Base-by-base conservation (phyloP, 2,329 filamentous ascomycete species). In the Zasmidium cellare region DNA sequence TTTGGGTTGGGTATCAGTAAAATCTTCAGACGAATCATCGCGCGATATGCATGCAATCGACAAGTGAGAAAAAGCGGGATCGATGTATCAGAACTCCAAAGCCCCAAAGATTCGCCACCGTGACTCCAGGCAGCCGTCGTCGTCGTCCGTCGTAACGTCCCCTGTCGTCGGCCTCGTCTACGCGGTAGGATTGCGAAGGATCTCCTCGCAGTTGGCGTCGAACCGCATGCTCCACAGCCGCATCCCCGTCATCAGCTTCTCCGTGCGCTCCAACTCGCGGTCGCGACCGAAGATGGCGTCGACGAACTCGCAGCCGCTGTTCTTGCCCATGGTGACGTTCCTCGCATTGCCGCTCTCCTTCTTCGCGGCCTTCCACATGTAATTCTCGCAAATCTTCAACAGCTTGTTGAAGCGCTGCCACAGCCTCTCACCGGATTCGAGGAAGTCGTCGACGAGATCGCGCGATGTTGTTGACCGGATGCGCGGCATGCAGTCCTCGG, bases 241-340 rank as follows among this genome's bases (percentile, higher is more conserved):
- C 71, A 96, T 87, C 63, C 86, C 87, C 65, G 90, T 87, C 91
- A 97, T 97, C 76, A 97, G 86, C 76, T 89, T 90, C 80, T 97
- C 91, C 1, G 93, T 97, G 76, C 87, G 87, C 74, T 92, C 87
- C 55, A 97, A 82, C 77, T 97, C 90, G 62, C 92, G 85, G 72
- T 97, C 93, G 62, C 89, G 87, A 65, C 92, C 93, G 69, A 97
- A 97, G 68, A 99, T 90, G 53, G 91, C 92, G 74, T 97, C 89
- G 70, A 99, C 93, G 70, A 99, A 97, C 79, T 97, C 92, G 67
- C 90, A 88, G 52, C 94, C 94, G 54, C 91, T 91, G 74, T 91
- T 93, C 81, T 92, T 92, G 72, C 92, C 93, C 76, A 97, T 90
- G 73, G 87, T 87, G 53, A 86, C 77, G 59, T 86, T 85, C 75